Base-by-base conservation (phyloP, 2,329 filamentous ascomycete species). In the Penicillium sp. region DNA sequence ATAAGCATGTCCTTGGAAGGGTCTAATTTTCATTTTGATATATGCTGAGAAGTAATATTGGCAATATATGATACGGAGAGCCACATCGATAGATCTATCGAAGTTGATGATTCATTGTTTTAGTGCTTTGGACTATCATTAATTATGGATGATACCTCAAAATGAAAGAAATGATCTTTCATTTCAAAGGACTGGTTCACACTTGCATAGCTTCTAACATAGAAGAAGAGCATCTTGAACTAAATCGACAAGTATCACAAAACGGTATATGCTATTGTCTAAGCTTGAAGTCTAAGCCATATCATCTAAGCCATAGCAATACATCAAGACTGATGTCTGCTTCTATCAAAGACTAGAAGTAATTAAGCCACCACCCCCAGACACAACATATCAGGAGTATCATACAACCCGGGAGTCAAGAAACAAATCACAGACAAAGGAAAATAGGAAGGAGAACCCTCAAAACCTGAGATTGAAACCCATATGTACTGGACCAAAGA, bases 401-500 rank as follows among this genome's bases (percentile, higher is more conserved):
- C 14, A 47, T 18, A 42, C 32, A 8, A 7, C 42, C 30, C 41
- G 29, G 35, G 32, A 14, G 5, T 13, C 9, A 26, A 38, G 26
- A 27, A 55, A 30, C 46, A 27, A 16, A 46, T 23, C 9, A 10
- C 18, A 52, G 51, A 19, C 5, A 53, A 51, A 46, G 44, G 40
- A 47, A 49, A 55, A 38, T 34, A 54, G 42, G 52, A 51, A 54
- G 36, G 35, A 41, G 42, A 58, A 56, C 46, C 29, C 48, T 52
- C 34, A 19, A 42, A 41, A 56, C 55, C 59, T 51, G 47, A 57
- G 55, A 63, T 64, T 55, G 47, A 60, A 59, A 56, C 62, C 55
- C 62, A 59, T 67, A 64, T 66, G 53, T 65, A 63, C 61, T 61
- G 29, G 53, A 63, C 58, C 62, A 60, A 64, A 51, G 55, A 61